Conservation (phyloP, 495 filamentous ascomycete genomes). For the Pyronema omphalodes region DNA sequence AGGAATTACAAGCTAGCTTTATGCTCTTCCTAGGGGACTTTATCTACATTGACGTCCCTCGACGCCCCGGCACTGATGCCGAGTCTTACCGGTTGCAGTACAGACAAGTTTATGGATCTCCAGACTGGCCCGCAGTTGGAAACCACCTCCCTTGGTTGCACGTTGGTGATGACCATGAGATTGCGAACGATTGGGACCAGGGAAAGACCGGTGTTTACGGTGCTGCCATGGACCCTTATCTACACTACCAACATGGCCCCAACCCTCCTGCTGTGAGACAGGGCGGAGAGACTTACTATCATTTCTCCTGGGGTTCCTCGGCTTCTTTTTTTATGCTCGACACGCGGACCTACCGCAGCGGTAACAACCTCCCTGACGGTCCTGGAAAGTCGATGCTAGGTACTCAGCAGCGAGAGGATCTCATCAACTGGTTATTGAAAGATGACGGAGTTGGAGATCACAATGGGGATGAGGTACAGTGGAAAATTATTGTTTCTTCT, state of each 20-base stretch:
- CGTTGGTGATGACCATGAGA: constrained; percentile 90
- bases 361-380: constrained; percentile 33
- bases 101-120: constrained; percentile 79
- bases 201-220: constrained; percentile 55
- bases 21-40: constrained; percentile 99
- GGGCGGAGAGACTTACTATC: constrained; percentile 57
- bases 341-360: constrained; percentile 67
- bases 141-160: constrained; percentile 83
- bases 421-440: constrained; percentile 51
- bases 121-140: constrained; percentile 56
- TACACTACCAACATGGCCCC: constrained; percentile 61
- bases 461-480: constrained; percentile 57
- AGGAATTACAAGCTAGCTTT: constrained; percentile 38
- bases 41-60: constrained; percentile 83
- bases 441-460: constrained; percentile 20
- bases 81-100: constrained; percentile 76
- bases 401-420: constrained; percentile 51
- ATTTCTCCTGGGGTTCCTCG: constrained; percentile 62
- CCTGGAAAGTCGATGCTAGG: constrained; percentile 74
- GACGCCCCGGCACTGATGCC: constrained; percentile 47
- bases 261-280: constrained; percentile 55
- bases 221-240: constrained; percentile 67
- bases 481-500: constrained; percentile 79
- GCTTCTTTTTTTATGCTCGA: constrained; percentile 91
- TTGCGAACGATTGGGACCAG: constrained; percentile 71